Percentiles rank a stretch among this genome's conserved stretches.
phyloP scores from a whole-genome alignment of 306 rosid species.

The Betula pendula region DNA sequence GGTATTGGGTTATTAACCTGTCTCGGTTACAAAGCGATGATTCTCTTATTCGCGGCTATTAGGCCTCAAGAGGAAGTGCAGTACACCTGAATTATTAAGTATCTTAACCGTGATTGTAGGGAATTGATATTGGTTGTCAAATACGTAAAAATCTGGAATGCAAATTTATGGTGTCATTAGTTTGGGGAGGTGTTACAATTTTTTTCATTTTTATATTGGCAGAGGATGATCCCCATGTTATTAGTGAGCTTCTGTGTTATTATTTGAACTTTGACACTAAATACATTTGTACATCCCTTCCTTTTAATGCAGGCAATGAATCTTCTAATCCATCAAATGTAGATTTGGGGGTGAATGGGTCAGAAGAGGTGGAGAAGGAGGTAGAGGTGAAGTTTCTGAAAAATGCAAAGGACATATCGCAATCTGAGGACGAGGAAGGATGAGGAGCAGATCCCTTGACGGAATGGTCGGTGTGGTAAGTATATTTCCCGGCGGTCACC shows the following conservation, averaged over 20 bases:
- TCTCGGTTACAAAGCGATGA: not conserved
- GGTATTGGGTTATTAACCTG: not conserved
- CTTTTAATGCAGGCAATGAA: constrained; percentile 27
- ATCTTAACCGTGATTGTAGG: not conserved
- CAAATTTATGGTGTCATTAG: not conserved
- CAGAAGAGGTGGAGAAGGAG: constrained; percentile 47
- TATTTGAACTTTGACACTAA: not conserved
- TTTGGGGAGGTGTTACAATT: not conserved
- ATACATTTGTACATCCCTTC: not conserved
- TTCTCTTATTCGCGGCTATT: not conserved
- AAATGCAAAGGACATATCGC: constrained; percentile 30
- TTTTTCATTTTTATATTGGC: not conserved
- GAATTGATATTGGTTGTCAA: not conserved
- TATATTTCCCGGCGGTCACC: constrained; percentile 20
- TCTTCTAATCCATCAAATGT: constrained; percentile 20
- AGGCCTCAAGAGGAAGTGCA: not conserved
- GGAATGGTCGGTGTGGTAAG: constrained; percentile 51
- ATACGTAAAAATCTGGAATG: not conserved
- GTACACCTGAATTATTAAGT: not conserved
- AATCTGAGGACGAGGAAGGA: constrained; percentile 59
- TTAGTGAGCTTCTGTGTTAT: not conserved
- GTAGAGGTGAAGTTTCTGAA: constrained; percentile 52
- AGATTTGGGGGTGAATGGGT: constrained; percentile 37
- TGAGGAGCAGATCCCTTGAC: constrained; percentile 31
- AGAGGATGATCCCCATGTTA: not conserved